Conservation (phyloP, 2,329 filamentous ascomycete genomes). For the Penicillium sp. region DNA sequence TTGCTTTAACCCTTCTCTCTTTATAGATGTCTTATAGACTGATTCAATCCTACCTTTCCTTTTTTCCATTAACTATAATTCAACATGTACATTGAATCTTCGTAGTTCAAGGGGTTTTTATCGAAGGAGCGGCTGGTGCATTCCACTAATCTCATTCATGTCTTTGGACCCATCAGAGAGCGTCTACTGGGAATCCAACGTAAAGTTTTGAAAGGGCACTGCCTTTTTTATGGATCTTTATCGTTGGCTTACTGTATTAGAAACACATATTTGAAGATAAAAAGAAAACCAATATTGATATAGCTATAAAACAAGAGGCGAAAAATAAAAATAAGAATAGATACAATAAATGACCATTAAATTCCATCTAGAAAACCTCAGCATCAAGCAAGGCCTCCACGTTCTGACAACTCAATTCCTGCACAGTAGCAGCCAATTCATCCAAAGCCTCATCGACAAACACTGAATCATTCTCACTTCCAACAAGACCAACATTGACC, state of each 20-base stretch:
- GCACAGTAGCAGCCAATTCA: conserved; percentile 49
- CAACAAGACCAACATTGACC: conserved; percentile 58
- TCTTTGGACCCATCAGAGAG: no score
- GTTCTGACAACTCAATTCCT: conserved; percentile 30
- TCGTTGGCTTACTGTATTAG: not conserved
- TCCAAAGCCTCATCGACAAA: conserved; percentile 55
- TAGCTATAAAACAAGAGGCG: not conserved
- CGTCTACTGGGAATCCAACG: no score
- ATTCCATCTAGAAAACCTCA: conserved; percentile 1
- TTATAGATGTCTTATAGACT: not conserved
- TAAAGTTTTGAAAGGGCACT: no score
- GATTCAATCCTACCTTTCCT: not conserved
- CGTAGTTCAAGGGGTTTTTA: not conserved
- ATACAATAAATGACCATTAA: not conserved
- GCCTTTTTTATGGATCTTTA: not conserved
- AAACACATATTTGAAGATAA: not conserved
- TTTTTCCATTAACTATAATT: not conserved
- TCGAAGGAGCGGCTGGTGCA: not conserved
- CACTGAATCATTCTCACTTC: conserved; percentile 50
- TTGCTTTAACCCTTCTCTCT: not conserved
- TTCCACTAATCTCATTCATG: no score
- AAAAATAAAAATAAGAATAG: not conserved
- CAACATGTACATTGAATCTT: not conserved
- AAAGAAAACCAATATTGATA: not conserved
- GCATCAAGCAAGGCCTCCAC: conserved; percentile 8